A percentile compares a stretch with the other conserved stretches of the same genome.
Conservation (phyloP, 768 basidiomycete genomes). For the Pleurotus ostreatus region DNA sequence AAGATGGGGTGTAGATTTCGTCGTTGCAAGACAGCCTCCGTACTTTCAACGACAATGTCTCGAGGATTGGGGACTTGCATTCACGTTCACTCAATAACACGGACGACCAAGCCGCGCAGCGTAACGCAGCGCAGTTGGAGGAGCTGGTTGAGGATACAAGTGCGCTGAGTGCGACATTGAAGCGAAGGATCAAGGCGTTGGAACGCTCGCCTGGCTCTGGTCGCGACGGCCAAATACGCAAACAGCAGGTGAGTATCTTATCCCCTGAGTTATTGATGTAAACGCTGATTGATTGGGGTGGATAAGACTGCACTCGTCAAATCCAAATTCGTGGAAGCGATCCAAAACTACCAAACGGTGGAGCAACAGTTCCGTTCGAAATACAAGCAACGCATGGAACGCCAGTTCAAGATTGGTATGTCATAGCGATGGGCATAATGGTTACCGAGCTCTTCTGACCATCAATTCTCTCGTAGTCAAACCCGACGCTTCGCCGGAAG, state of each 20-base stretch:
- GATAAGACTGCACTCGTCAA: slow-evolving; percentile 58
- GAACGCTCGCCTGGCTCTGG: slow-evolving; percentile 63
- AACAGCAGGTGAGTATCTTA: slow-evolving; percentile 56
- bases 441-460: neutral
- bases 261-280: neutral
- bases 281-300: neutral
- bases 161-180: slow-evolving; percentile 61
- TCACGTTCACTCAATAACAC: slow-evolving; percentile 72
- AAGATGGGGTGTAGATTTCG: slow-evolving; percentile 48
- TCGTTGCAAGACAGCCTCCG: slow-evolving; percentile 68
- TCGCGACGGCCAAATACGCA: slow-evolving; percentile 70
- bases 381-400: slow-evolving; percentile 78
- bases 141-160: slow-evolving; percentile 72
- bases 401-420: slow-evolving; percentile 84
- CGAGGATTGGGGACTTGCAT: slow-evolving; percentile 68
- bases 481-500: slow-evolving; percentile 88
- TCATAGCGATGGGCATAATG: neutral
- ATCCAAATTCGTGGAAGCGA: slow-evolving; percentile 78
- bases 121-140: slow-evolving; percentile 59
- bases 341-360: slow-evolving; percentile 81
- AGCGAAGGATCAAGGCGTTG: slow-evolving; percentile 67
- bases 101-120: slow-evolving; percentile 63
- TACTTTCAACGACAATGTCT: slow-evolving; percentile 66
- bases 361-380: slow-evolving; percentile 76
- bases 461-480: slow-evolving; percentile 52